phyloP scores from a whole-genome alignment of 2,329 filamentous ascomycete species.

The Bipolaris zeicola region DNA sequence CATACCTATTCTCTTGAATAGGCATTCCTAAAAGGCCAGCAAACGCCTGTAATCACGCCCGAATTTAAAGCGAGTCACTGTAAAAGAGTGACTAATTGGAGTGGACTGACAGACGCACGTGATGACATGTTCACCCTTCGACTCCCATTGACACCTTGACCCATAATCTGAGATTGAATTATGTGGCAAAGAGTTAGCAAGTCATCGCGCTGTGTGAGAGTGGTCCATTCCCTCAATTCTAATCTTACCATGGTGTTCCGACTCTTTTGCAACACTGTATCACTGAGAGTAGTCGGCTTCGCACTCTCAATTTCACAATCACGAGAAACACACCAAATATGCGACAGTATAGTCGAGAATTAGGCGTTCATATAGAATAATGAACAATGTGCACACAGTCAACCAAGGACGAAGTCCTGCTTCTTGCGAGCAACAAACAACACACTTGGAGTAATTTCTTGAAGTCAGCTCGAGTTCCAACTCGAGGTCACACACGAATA shows the following conservation, averaged over 20 bases:
- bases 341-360: too few relatives aligned
- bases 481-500: too few relatives aligned
- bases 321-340: too few relatives aligned
- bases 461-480: too few relatives aligned
- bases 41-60: neutral
- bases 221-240: too few relatives aligned
- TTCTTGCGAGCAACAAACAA: too few relatives aligned
- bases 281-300: too few relatives aligned
- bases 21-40: neutral
- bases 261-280: neutral
- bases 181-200: neutral
- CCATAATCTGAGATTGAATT: neutral
- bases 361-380: too few relatives aligned
- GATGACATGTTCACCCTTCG: neutral
- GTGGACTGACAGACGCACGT: neutral
- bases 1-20: neutral
- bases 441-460: too few relatives aligned
- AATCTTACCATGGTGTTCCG: neutral
- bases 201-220: neutral
- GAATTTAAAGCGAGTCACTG: neutral
- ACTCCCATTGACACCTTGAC: neutral
- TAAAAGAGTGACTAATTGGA: neutral
- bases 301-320: too few relatives aligned
- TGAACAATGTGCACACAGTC: too few relatives aligned
- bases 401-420: too few relatives aligned